These are phyloP conservation scores for Phytophthora crassamura DNA, from an alignment of 352 stramenopile genomes.

Conservation along the genomic window DNA sequence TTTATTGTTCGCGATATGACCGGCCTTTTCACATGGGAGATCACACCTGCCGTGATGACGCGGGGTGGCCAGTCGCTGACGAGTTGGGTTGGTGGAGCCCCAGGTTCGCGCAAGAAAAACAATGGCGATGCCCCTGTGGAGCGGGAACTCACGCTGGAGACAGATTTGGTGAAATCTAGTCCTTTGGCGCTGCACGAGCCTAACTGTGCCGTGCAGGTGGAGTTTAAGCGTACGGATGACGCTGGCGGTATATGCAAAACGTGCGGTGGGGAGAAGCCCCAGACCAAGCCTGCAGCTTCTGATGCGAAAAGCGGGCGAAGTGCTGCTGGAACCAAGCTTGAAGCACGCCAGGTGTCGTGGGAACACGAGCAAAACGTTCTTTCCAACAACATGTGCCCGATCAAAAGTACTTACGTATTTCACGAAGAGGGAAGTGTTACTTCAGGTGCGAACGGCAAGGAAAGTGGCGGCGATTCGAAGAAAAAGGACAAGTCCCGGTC, in stretches of 20 bases:
- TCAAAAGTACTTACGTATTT: slow-evolving; percentile 80
- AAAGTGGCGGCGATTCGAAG: slow-evolving; percentile 45
- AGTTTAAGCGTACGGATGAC: slow-evolving; percentile 56
- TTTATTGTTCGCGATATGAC: slow-evolving; percentile 89
- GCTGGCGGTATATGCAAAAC: slow-evolving; percentile 47
- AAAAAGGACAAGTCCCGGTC: slow-evolving; percentile 55
- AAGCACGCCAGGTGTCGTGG: slow-evolving; percentile 66
- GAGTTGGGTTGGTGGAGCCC: slow-evolving; percentile 14
- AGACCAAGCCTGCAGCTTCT: slow-evolving; percentile 27
- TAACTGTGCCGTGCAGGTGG: slow-evolving; percentile 61
- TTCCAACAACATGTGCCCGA: slow-evolving; percentile 68
- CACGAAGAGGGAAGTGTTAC: slow-evolving; percentile 54
- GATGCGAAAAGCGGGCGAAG: slow-evolving; percentile 32
- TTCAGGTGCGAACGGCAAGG: slow-evolving; percentile 13
- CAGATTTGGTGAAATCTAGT: slow-evolving; percentile 38
- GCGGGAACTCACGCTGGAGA: slow-evolving; percentile 49
- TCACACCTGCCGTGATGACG: slow-evolving; percentile 50
- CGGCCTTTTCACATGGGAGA: slow-evolving; percentile 87
- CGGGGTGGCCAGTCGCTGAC: slow-evolving; percentile 26
- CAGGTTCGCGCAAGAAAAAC: neutral
- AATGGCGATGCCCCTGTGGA: slow-evolving; percentile 28
- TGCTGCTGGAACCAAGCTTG: slow-evolving; percentile 34
- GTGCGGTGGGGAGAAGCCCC: slow-evolving; percentile 67
- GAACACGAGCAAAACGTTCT: slow-evolving; percentile 67
- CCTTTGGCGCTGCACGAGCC: slow-evolving; percentile 50